These are phyloP conservation scores for Aspergillus aculeatinus DNA, from an alignment of 2,329 filamentous ascomycete species.

Conservation along the genomic window DNA sequence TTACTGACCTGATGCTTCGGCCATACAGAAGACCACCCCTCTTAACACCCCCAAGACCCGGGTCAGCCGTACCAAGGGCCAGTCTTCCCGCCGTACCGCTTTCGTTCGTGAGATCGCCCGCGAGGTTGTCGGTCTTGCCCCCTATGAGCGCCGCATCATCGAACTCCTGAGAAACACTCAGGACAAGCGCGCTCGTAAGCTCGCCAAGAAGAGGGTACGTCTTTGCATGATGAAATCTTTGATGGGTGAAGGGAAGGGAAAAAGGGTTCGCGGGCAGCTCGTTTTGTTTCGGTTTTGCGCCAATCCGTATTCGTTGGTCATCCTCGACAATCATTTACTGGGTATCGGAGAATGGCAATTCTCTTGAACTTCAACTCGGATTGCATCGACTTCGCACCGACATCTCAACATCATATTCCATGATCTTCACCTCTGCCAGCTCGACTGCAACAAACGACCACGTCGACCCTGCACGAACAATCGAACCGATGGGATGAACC, in stretches of 20 bases:
- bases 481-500: background rate
- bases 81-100: slow-evolving; percentile 92
- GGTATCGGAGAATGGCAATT: background rate
- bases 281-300: background rate
- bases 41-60: slow-evolving; percentile 71
- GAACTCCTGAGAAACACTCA: slow-evolving; percentile 98
- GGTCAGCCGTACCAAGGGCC: slow-evolving; percentile 86
- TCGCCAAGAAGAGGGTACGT: slow-evolving; percentile 97
- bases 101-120: slow-evolving; percentile 98
- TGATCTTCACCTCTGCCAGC: too few species aligned
- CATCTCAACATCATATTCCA: too few species aligned
- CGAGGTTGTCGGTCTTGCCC: slow-evolving; percentile 93
- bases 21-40: slow-evolving; percentile 74
- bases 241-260: background rate
- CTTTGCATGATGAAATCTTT: slow-evolving; percentile 7
- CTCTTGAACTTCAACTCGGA: too few species aligned
- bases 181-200: slow-evolving; percentile 98
- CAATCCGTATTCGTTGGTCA: background rate
- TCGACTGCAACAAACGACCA: too few species aligned
- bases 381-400: too few species aligned
- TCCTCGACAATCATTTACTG: background rate
- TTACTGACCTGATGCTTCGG: slow-evolving; percentile 40
- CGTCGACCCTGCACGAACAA: background rate
- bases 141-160: slow-evolving; percentile 98
- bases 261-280: background rate